Base-by-base conservation (phyloP, 192 early-diverging fungal species). In the Rhizoclosmatium globosum region DNA sequence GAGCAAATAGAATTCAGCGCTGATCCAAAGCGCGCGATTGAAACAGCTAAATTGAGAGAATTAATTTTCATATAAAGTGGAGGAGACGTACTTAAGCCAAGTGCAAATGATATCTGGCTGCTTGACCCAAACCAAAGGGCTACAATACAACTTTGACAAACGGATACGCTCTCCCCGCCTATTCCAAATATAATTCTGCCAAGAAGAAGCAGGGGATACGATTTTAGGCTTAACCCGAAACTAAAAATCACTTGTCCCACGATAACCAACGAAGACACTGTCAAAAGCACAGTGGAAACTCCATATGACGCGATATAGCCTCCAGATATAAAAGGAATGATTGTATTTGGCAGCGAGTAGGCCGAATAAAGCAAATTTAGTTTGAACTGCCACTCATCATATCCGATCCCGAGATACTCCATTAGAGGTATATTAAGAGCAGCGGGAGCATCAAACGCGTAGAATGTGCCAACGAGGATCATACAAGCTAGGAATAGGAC, bases 281-380 rank as follows among this genome's bases (percentile, higher is more conserved):
- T 82, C 84, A 44, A 86, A 23, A 64, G 85, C 79, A 71, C 41
- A n/a, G 47, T 23, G 17, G 46, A 23, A 15, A 57, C 47, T 19
- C 69, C 69, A 44, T 56, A 56, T 39, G 69, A 71, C 3, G 21
- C 88, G 15, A 91, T 84, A 2, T 88, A 75, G 41, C 82, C 66
- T 11, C 92, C 90, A 31, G 88, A 85, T 11, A 91, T 46, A 69
- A 91, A 85, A 4, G 92, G 92, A 4, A 91, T 65, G 64, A 92
- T 80, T 46, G 92, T 87, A 81, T 92, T 92, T 56, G 92, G 89
- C 21, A 91, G 77, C 1, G 89, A 87, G 73, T 91, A 92, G 23
- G 89, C 80, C 0, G 87, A 82, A 64, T 92, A 91, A 21, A 91
- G 80, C 58, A 90, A 79, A 53, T 91, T 89, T 60, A 90, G 71